Conservation (phyloP, 345 rosid genomes). For the Noccaea caerulescens region DNA sequence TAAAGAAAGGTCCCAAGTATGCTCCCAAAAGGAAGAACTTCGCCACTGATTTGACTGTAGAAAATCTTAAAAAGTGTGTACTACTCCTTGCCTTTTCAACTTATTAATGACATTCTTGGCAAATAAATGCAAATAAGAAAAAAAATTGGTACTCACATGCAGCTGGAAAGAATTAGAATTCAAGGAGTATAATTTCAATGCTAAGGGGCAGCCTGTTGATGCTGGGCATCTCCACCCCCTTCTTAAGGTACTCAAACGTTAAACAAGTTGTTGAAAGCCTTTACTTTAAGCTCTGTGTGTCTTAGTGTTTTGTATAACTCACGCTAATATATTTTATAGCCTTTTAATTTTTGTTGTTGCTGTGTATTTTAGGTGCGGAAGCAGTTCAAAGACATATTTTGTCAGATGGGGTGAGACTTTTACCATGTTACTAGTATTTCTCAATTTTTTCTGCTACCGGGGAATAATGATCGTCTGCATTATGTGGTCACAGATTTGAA, state of each 20-base stretch:
- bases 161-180: conserved; percentile 89
- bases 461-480: conserved; percentile 3
- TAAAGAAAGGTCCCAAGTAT: conserved; percentile 78
- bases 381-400: conserved; percentile 80
- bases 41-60: conserved; percentile 89
- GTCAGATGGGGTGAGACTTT: conserved; percentile 70
- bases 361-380: conserved; percentile 64
- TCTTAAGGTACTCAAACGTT: conserved; percentile 59
- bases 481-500: conserved; percentile 67
- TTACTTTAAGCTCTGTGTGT: conserved; percentile 10
- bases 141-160: conserved; percentile 28
- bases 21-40: conserved; percentile 76
- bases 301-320: conserved; percentile 5
- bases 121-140: conserved; percentile 9
- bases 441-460: conserved; percentile 4
- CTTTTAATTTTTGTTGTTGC: not conserved
- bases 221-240: conserved; percentile 95
- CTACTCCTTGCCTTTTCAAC: not conserved
- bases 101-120: not conserved
- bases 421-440: conserved; percentile 3
- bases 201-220: conserved; percentile 86
- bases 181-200: conserved; percentile 88
- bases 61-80: conserved; percentile 76
- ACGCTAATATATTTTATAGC: not conserved
- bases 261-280: conserved; percentile 10